A percentile compares a stretch with the other conserved stretches of the same genome.
Evolutionary conservation across 2,329 filamentous ascomycete species (phyloP).

Genomic region (Akanthomyces uredinophilus): DNA sequence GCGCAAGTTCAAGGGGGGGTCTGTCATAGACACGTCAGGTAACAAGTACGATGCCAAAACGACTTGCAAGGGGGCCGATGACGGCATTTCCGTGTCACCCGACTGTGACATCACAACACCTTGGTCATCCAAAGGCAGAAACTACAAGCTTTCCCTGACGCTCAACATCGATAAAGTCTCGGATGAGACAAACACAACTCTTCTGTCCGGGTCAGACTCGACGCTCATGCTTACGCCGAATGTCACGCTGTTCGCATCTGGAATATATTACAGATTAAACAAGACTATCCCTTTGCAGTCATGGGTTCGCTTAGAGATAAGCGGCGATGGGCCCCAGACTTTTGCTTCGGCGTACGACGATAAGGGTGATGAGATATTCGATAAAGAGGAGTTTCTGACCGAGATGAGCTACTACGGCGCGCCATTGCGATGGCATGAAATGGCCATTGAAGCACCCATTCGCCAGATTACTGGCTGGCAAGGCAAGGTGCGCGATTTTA

Average conservation of each 20-base stretch:
- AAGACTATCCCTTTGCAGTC: conserved; percentile 1
- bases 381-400: conserved; percentile 4
- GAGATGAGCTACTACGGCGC: conserved; percentile 12
- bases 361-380: conserved; percentile 3
- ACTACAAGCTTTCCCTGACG: conserved; percentile 49
- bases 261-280: conserved; percentile 33
- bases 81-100: conserved; percentile 27
- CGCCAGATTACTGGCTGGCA: conserved; percentile 11
- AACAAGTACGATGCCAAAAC: conserved; percentile 27
- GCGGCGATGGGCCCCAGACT: not conserved
- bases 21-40: conserved; percentile 17
- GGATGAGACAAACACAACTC: conserved; percentile 30
- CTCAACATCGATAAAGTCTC: conserved; percentile 30
- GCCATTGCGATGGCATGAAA: conserved; percentile 9
- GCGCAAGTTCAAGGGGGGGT: conserved; percentile 1
- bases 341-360: conserved; percentile 6
- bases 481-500: conserved; percentile 9
- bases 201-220: conserved; percentile 40
- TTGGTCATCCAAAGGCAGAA: conserved; percentile 47
- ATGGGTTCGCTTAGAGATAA: conserved; percentile 10
- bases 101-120: conserved; percentile 42
- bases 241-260: conserved; percentile 31
- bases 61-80: conserved; percentile 29
- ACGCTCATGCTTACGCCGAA: conserved; percentile 36
- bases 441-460: conserved; percentile 15